Evolutionary conservation across 805 yeast species (phyloP).

Genomic region (Torulaspora microellipsoides): DNA sequence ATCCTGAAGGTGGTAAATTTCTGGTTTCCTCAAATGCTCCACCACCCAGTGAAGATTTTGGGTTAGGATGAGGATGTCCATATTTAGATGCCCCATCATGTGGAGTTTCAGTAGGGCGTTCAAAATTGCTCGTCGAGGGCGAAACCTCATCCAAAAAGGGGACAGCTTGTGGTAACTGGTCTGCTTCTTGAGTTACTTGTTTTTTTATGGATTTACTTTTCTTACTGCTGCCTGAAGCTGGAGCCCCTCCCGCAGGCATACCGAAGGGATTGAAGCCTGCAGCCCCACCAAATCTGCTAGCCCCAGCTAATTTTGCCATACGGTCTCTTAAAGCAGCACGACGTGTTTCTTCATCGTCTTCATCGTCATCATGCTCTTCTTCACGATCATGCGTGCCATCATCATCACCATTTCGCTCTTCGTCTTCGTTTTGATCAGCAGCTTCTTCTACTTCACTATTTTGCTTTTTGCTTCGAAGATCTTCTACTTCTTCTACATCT

Average conservation of each 20-base stretch:
- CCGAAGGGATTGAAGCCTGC: slow-evolving; percentile 43
- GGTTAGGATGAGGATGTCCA: background rate
- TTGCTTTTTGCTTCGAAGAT: background rate
- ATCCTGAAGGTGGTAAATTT: slow-evolving; percentile 1
- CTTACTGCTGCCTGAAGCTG: slow-evolving; percentile 20
- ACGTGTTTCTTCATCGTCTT: slow-evolving; percentile 71
- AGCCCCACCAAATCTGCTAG: slow-evolving; percentile 61
- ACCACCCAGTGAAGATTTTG: background rate
- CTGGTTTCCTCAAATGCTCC: background rate
- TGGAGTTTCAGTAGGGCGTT: too few relatives aligned
- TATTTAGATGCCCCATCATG: background rate
- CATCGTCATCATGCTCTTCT: slow-evolving; percentile 48
- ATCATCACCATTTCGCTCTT: slow-evolving; percentile 23
- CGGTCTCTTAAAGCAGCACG: slow-evolving; percentile 78
- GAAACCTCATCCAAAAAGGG: slow-evolving; percentile 30
- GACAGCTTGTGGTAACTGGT: slow-evolving; percentile 35
- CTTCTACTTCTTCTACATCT: background rate
- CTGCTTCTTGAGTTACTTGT: slow-evolving; percentile 19
- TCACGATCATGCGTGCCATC: slow-evolving; percentile 36
- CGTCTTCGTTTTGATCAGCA: slow-evolving; percentile 16
- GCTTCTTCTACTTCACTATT: slow-evolving; percentile 12
- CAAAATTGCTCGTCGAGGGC: too few relatives aligned
- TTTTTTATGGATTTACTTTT: slow-evolving; percentile 24
- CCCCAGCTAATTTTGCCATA: slow-evolving; percentile 94
- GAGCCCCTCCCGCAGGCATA: slow-evolving; percentile 26